Evolutionary conservation across 2,329 filamentous ascomycete genomes (phyloP).

Genomic region (Diplodia seriata): DNA sequence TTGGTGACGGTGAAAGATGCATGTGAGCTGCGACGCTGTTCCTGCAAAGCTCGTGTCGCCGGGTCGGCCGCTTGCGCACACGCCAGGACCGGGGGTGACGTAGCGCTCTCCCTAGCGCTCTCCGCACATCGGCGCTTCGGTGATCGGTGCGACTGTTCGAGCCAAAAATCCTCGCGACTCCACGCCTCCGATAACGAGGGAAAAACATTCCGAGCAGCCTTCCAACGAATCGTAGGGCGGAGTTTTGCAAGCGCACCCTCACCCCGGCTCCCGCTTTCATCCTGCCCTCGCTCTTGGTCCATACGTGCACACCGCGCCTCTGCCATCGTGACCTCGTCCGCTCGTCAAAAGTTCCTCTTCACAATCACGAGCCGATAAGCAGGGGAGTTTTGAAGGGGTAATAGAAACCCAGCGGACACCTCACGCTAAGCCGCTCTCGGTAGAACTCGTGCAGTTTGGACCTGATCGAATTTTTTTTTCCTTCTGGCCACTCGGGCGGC

Average conservation of each 20-base stretch:
- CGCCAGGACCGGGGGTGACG: slow-evolving; percentile 4
- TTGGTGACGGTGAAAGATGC: neutral
- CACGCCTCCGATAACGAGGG: slow-evolving; percentile 18
- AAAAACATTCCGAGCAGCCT: neutral
- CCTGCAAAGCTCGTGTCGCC: slow-evolving; percentile 1
- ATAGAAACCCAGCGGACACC: slow-evolving; percentile 28
- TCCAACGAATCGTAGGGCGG: neutral
- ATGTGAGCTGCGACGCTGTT: too few relatives aligned
- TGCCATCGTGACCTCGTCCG: slow-evolving; percentile 12
- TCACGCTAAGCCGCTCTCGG: slow-evolving; percentile 22
- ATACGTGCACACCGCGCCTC: neutral
- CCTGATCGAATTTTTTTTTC: slow-evolving; percentile 24
- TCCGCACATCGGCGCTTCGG: slow-evolving; percentile 19
- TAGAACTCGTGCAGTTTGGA: slow-evolving; percentile 14
- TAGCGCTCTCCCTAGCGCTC: slow-evolving; percentile 1
- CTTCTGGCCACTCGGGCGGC: neutral
- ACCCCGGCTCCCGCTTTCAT: neutral
- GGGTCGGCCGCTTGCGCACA: slow-evolving; percentile 1
- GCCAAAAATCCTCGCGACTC: slow-evolving; percentile 17
- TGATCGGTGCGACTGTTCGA: slow-evolving; percentile 10
- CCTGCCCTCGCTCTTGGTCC: neutral
- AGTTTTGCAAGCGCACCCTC: neutral
- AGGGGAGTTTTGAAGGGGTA: slow-evolving; percentile 32
- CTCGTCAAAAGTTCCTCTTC: slow-evolving; percentile 31
- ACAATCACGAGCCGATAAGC: slow-evolving; percentile 25